Evolutionary conservation across 192 early-diverging fungal genomes (phyloP).

Genomic region (Phycomyces nitens): DNA sequence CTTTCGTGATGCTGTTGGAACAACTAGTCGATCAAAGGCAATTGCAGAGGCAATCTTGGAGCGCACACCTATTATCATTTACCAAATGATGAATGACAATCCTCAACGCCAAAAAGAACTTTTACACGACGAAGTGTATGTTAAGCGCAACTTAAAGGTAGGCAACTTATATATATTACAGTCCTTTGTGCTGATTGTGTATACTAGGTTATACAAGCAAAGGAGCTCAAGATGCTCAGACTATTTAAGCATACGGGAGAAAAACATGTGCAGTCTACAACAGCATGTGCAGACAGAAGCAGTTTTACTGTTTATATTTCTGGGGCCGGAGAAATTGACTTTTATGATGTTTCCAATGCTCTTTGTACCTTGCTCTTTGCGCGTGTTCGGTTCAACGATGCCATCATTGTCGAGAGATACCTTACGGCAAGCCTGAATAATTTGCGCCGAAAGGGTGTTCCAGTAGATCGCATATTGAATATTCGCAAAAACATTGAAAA

Average conservation of each 20-base stretch:
- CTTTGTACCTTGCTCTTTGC: conserved; percentile 67
- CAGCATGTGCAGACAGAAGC: conserved; percentile 52
- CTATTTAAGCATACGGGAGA: conserved; percentile 33
- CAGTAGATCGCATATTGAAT: conserved; percentile 53
- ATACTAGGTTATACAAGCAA: conserved; percentile 45
- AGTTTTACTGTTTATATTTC: conserved; percentile 41
- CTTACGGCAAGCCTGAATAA: conserved; percentile 65
- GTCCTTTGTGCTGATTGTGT: not conserved
- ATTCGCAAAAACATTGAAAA: conserved; percentile 39
- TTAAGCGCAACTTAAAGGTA: conserved; percentile 62
- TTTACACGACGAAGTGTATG: conserved; percentile 47
- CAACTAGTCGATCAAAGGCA: conserved; percentile 41
- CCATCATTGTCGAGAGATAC: conserved; percentile 71
- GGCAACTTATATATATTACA: not conserved
- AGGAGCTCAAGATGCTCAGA: conserved; percentile 60
- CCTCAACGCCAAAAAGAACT: conserved; percentile 45
- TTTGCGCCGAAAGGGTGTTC: conserved; percentile 63
- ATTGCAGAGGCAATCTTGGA: conserved; percentile 65
- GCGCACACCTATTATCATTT: conserved; percentile 72
- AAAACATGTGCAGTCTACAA: conserved; percentile 52
- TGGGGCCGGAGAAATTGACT: conserved; percentile 57
- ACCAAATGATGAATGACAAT: conserved; percentile 52
- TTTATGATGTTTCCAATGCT: conserved; percentile 75
- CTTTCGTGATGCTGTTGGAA: conserved; percentile 44
- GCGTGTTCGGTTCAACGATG: conserved; percentile 70